Percentiles rank a stretch among this genome's conserved stretches.
These are phyloP conservation scores for Neoboletus magnificus DNA, from an alignment of 768 basidiomycete species.

Conservation along the genomic window DNA sequence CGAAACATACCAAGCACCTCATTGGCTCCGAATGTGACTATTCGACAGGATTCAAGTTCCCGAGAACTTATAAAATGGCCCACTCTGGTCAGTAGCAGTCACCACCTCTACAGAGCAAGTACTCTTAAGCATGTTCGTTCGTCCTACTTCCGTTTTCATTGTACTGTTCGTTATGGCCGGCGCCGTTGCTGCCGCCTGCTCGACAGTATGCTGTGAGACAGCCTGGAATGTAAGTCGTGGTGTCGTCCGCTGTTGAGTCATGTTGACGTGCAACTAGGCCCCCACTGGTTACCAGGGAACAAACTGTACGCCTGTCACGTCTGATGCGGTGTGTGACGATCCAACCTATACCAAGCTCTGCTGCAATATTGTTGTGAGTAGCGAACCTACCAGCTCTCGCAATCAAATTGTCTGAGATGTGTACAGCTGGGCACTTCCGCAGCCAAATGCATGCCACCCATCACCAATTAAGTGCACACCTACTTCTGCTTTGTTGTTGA, in stretches of 20 bases:
- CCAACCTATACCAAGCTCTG: background rate
- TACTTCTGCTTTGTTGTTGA: background rate
- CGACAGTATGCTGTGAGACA: background rate
- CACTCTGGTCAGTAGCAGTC: background rate
- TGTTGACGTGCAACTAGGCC: background rate
- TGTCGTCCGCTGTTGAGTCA: background rate
- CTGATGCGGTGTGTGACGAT: background rate
- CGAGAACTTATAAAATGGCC: background rate
- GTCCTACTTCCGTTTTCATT: background rate
- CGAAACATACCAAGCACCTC: too few species aligned
- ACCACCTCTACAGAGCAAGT: background rate
- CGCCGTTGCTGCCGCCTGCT: background rate
- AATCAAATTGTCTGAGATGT: background rate
- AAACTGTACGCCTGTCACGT: background rate
- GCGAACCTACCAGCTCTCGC: too few species aligned
- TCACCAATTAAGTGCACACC: background rate
- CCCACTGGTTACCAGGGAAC: background rate
- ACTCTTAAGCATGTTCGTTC: slow-evolving; percentile 5
- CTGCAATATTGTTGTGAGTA: slow-evolving; percentile 6
- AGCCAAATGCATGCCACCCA: background rate
- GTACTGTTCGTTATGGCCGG: background rate
- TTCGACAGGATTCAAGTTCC: too few species aligned
- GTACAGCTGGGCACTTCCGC: background rate
- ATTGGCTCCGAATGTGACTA: too few species aligned
- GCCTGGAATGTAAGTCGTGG: background rate